Percentiles rank a stretch among this genome's conserved stretches.
phyloP scores from a whole-genome alignment of 2,329 filamentous ascomycete genomes.

The Lithohypha guttulata region DNA sequence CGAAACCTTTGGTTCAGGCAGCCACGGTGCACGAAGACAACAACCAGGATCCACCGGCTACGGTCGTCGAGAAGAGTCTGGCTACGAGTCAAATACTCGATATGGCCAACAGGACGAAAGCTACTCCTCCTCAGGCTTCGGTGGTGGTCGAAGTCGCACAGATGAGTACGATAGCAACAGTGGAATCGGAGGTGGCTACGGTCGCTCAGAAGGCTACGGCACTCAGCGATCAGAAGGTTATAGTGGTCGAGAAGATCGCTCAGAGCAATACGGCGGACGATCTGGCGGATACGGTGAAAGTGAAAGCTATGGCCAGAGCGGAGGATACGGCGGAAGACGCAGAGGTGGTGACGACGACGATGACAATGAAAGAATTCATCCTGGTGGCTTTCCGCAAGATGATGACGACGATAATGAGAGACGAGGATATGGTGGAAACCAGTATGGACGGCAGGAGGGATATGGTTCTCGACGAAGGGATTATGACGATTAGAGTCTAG shows the following conservation, averaged over 20 bases:
- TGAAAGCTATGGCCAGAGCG: slow-evolving; percentile 5
- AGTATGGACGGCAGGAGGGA: too few relatives aligned
- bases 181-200: slow-evolving; percentile 7
- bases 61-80: slow-evolving; percentile 9
- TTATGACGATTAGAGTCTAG: too few relatives aligned
- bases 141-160: background rate
- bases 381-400: too few relatives aligned
- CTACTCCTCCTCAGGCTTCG: slow-evolving; percentile 3
- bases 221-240: slow-evolving; percentile 1
- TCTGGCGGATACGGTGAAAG: background rate
- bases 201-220: slow-evolving; percentile 8
- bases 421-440: background rate
- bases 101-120: slow-evolving; percentile 4
- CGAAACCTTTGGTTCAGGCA: too few relatives aligned
- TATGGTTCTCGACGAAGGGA: background rate
- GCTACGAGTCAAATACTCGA: background rate
- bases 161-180: slow-evolving; percentile 1
- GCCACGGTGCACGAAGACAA: too few relatives aligned
- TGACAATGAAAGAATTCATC: slow-evolving; percentile 2
- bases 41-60: too few relatives aligned
- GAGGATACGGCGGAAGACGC: slow-evolving; percentile 13
- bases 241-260: background rate
- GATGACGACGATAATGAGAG: slow-evolving; percentile 1
- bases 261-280: background rate
- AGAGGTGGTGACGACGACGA: slow-evolving; percentile 7